These are phyloP conservation scores for Achaetomiella virescens DNA, from an alignment of 495 filamentous ascomycete species.

Conservation along the genomic window DNA sequence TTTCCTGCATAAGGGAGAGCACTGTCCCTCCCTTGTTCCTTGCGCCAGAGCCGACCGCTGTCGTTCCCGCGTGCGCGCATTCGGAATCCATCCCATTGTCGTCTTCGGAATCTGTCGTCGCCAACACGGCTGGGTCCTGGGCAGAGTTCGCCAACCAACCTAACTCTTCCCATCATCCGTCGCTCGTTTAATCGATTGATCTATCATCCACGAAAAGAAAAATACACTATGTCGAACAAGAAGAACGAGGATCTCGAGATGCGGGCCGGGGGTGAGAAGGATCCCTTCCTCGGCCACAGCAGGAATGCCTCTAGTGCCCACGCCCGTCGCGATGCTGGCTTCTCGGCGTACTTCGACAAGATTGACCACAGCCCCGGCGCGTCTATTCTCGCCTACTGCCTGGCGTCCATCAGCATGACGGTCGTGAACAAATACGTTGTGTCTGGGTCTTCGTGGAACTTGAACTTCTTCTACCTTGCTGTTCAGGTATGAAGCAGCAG, in stretches of 20 bases:
- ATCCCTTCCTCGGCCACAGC: conserved; percentile 43
- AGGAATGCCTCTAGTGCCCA: conserved; percentile 26
- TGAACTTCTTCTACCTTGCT: conserved; percentile 91
- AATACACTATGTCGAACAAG: conserved; percentile 57
- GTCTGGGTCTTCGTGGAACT: conserved; percentile 82
- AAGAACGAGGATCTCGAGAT: conserved; percentile 75
- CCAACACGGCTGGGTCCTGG: not conserved
- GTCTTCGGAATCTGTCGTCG: conserved; percentile 8
- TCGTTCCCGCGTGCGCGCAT: not conserved
- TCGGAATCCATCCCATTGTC: not conserved
- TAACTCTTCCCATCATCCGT: conserved; percentile 8
- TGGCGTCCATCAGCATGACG: conserved; percentile 95
- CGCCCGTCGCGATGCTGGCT: conserved; percentile 36
- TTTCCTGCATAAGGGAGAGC: conserved; percentile 1
- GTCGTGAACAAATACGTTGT: conserved; percentile 98
- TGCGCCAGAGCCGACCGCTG: conserved; percentile 5
- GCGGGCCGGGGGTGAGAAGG: conserved; percentile 58
- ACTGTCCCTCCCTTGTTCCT: conserved; percentile 4
- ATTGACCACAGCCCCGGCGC: conserved; percentile 66
- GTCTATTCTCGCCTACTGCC: conserved; percentile 86
- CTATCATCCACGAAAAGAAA: not conserved
- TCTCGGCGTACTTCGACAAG: conserved; percentile 37
- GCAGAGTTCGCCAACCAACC: not conserved
- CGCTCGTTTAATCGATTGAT: conserved; percentile 22
- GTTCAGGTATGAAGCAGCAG: conserved; percentile 62